Evolutionary conservation across 306 rosid species (phyloP).

Genomic region (Chamaecrista fasciculata): DNA sequence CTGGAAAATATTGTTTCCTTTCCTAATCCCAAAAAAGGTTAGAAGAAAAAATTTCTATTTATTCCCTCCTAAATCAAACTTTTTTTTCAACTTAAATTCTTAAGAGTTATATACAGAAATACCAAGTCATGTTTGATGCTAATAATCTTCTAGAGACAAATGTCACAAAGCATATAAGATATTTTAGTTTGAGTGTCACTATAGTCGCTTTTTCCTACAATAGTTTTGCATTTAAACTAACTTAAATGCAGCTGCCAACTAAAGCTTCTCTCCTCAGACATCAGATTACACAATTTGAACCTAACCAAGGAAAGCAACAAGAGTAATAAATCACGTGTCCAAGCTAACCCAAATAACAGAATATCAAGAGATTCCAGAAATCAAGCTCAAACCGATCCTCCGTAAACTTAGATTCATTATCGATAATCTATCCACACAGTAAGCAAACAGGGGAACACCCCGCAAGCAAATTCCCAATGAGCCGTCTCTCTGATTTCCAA

Average conservation of each 20-base stretch:
- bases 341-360: not conserved
- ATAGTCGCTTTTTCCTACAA: not conserved
- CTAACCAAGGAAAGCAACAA: not conserved
- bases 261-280: slow-evolving; percentile 21
- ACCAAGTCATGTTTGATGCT: not conserved
- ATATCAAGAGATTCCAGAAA: slow-evolving; percentile 8
- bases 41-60: not conserved
- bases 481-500: slow-evolving; percentile 31
- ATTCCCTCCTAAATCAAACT: not conserved
- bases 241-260: slow-evolving; percentile 26
- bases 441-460: slow-evolving; percentile 7
- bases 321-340: not conserved
- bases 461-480: slow-evolving; percentile 24
- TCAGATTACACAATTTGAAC: not conserved
- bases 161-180: not conserved
- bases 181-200: not conserved
- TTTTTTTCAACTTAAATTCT: not conserved
- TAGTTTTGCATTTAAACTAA: slow-evolving; percentile 11
- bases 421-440: not conserved
- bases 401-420: slow-evolving; percentile 4
- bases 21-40: not conserved
- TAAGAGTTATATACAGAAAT: not conserved
- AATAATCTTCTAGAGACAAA: not conserved
- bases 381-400: slow-evolving; percentile 21
- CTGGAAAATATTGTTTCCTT: not conserved